These are phyloP conservation scores for Lactarius akahatsu DNA, from an alignment of 768 basidiomycete genomes.

Conservation along the genomic window DNA sequence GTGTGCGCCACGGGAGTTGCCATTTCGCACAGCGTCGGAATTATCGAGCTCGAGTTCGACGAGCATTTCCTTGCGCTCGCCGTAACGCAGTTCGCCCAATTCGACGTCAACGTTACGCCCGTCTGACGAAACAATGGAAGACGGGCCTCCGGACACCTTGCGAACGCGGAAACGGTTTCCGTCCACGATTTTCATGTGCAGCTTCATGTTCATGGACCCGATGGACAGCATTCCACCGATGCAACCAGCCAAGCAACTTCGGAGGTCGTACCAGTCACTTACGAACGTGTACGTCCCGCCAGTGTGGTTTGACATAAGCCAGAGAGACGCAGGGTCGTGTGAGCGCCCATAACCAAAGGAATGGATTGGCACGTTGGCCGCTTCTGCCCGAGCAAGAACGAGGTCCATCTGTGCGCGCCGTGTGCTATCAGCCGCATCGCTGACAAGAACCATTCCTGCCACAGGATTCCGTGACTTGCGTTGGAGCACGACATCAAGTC, in stretches of 20 bases:
- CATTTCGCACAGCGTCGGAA: constrained; percentile 41
- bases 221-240: constrained; percentile 97
- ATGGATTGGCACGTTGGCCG: constrained; percentile 95
- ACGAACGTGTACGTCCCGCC: constrained; percentile 97
- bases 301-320: constrained; percentile 99
- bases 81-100: constrained; percentile 89
- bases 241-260: constrained; percentile 89
- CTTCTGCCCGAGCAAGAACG: constrained; percentile 94
- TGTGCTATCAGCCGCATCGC: constrained; percentile 89
- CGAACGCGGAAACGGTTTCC: constrained; percentile 87
- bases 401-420: constrained; percentile 97
- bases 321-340: constrained; percentile 95
- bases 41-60: constrained; percentile 94
- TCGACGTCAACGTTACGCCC: constrained; percentile 96
- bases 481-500: constrained; percentile 87
- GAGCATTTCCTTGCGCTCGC: constrained; percentile 97
- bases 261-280: constrained; percentile 96
- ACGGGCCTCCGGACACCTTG: constrained; percentile 89
- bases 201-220: constrained; percentile 87
- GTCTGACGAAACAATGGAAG: constrained; percentile 83
- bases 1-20: constrained; percentile 26
- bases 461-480: constrained; percentile 89
- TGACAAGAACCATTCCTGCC: constrained; percentile 89
- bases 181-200: constrained; percentile 93
- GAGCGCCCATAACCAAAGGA: constrained; percentile 96